Percentiles rank a stretch among this genome's conserved stretches.
These are phyloP conservation scores for Thermochaetoides thermophila DNA, from an alignment of 495 filamentous ascomycete genomes.

Conservation along the genomic window DNA sequence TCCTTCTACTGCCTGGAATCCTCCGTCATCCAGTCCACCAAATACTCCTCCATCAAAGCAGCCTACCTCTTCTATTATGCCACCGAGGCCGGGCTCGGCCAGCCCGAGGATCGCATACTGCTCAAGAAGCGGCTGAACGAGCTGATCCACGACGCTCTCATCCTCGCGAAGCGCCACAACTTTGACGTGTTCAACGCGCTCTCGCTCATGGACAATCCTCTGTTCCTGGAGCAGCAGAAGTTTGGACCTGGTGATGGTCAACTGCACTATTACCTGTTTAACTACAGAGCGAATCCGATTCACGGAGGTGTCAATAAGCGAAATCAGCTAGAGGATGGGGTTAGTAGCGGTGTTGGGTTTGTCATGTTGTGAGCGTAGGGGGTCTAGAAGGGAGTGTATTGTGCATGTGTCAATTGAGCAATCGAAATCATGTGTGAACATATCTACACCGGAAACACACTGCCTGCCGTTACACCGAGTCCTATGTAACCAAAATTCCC, in stretches of 20 bases:
- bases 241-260: slow-evolving; percentile 89
- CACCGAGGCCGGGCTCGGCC: slow-evolving; percentile 59
- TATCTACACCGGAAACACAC: too few relatives aligned
- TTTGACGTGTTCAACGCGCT: slow-evolving; percentile 97
- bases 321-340: slow-evolving; percentile 56
- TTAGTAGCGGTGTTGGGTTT: slow-evolving; percentile 75
- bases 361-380: slow-evolving; percentile 49
- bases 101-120: slow-evolving; percentile 34
- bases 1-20: slow-evolving; percentile 94
- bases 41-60: slow-evolving; percentile 62
- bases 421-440: too few relatives aligned
- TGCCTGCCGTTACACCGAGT: too few relatives aligned
- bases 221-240: slow-evolving; percentile 85
- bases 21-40: slow-evolving; percentile 65
- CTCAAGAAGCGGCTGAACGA: slow-evolving; percentile 58
- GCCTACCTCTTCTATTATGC: slow-evolving; percentile 97
- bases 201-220: slow-evolving; percentile 78
- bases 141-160: slow-evolving; percentile 71
- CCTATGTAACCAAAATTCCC: too few relatives aligned
- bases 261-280: slow-evolving; percentile 92
- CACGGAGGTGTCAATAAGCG: slow-evolving; percentile 67
- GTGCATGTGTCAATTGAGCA: too few relatives aligned
- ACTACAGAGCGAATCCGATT: slow-evolving; percentile 74
- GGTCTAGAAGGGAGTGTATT: background rate
- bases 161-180: slow-evolving; percentile 69